These are phyloP conservation scores for Parathielavia hyrcaniae DNA, from an alignment of 495 filamentous ascomycete genomes.

Conservation along the genomic window DNA sequence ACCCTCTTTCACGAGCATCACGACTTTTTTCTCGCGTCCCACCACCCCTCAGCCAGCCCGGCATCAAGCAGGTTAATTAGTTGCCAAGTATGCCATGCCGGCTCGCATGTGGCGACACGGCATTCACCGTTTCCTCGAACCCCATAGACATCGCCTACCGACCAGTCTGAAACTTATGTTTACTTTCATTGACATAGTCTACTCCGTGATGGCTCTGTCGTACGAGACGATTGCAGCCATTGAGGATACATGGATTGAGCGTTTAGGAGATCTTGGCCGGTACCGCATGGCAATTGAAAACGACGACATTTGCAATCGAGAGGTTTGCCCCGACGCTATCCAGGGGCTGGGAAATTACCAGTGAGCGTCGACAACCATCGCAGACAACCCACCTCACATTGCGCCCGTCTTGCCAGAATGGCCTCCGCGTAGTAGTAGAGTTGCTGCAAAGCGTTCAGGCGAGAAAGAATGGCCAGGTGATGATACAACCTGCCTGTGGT, in stretches of 20 bases:
- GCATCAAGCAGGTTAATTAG: constrained; percentile 52
- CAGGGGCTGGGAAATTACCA: too few relatives aligned
- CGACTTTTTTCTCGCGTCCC: too few relatives aligned
- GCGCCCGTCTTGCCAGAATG: too few relatives aligned
- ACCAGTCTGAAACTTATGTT: constrained; percentile 71
- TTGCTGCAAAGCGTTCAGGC: too few relatives aligned
- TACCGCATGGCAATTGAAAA: constrained; percentile 72
- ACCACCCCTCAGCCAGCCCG: constrained; percentile 62
- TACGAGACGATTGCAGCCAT: constrained; percentile 70
- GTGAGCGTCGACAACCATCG: too few relatives aligned
- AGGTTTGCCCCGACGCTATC: constrained; percentile 71
- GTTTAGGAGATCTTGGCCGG: constrained; percentile 67
- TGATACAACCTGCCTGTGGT: too few relatives aligned
- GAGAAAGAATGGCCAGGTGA: too few relatives aligned
- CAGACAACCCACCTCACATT: too few relatives aligned
- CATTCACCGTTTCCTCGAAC: constrained; percentile 68
- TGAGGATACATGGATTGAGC: constrained; percentile 86
- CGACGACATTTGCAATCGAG: constrained; percentile 60
- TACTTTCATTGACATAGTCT: constrained; percentile 72
- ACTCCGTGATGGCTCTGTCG: constrained; percentile 74
- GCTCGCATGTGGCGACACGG: constrained; percentile 64
- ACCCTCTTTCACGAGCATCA: constrained; percentile 66
- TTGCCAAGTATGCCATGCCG: constrained; percentile 71
- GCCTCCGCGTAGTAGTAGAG: too few relatives aligned
- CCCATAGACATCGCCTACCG: constrained; percentile 63